A percentile compares a stretch with the other conserved stretches of the same genome.
These are phyloP conservation scores for Dispira parvispora DNA, from an alignment of 192 early-diverging fungal genomes.

Conservation along the genomic window DNA sequence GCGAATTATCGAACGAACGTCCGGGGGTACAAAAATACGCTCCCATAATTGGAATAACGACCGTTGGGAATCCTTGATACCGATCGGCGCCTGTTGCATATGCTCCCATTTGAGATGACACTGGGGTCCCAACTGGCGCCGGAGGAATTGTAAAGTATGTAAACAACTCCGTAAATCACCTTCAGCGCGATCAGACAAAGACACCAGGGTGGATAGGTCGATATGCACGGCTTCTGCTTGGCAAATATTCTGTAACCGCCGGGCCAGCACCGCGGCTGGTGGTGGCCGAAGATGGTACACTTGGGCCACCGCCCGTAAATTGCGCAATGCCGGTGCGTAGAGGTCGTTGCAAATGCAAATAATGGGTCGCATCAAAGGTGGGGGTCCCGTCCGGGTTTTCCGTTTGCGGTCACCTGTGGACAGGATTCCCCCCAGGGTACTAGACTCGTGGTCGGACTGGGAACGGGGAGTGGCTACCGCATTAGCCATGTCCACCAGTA, in stretches of 20 bases:
- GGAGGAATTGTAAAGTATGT: conserved; percentile 60
- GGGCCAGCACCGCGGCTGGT: conserved; percentile 41
- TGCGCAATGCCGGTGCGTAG: conserved; percentile 75
- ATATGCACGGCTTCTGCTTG: conserved; percentile 47
- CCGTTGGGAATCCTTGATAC: conserved; percentile 63
- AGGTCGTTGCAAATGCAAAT: conserved; percentile 98
- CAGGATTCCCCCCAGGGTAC: neutral
- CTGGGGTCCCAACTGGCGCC: neutral
- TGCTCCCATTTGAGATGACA: conserved; percentile 25
- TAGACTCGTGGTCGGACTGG: neutral
- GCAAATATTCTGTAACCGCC: conserved; percentile 68
- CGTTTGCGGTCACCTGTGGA: neutral
- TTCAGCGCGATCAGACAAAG: conserved; percentile 56
- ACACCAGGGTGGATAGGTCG: conserved; percentile 57
- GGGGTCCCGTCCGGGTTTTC: conserved; percentile 8
- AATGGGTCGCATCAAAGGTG: conserved; percentile 67
- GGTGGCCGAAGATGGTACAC: conserved; percentile 52
- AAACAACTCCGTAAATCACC: conserved; percentile 81
- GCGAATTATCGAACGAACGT: conserved; percentile 12
- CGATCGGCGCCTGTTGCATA: conserved; percentile 31
- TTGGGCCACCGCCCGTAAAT: conserved; percentile 63
- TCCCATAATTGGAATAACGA: conserved; percentile 72
- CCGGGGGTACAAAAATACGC: conserved; percentile 46
- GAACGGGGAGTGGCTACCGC: conserved; percentile 14
- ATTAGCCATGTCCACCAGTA: conserved; percentile 49